Evolutionary conservation across 352 stramenopile species (phyloP).

Genomic region (Phytophthora vignae): DNA sequence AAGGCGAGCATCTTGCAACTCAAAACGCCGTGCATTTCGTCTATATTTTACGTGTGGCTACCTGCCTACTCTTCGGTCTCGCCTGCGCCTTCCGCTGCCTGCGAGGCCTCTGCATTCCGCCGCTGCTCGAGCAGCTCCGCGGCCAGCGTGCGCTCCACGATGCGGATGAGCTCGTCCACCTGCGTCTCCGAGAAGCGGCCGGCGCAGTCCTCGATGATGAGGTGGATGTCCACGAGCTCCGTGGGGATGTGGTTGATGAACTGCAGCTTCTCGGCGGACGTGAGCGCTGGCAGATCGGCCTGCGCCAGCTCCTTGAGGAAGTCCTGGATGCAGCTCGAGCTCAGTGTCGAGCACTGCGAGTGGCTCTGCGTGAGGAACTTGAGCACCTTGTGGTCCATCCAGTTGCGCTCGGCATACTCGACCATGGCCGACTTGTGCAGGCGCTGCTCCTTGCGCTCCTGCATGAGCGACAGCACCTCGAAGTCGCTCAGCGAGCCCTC

Average conservation of each 20-base stretch:
- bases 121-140: slow-evolving; percentile 38
- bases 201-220: slow-evolving; percentile 88
- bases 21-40: slow-evolving; percentile 18
- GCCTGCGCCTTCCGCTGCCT: slow-evolving; percentile 23
- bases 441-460: slow-evolving; percentile 81
- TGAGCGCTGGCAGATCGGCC: slow-evolving; percentile 54
- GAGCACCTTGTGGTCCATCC: slow-evolving; percentile 92
- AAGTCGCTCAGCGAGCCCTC: slow-evolving; percentile 83
- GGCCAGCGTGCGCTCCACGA: slow-evolving; percentile 74
- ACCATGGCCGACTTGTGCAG: slow-evolving; percentile 81
- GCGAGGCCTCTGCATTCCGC: slow-evolving; percentile 42
- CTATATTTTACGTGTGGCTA: slow-evolving; percentile 31
- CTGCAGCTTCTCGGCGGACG: slow-evolving; percentile 80
- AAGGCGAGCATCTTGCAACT: slow-evolving; percentile 14
- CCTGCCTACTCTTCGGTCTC: slow-evolving; percentile 29
- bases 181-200: slow-evolving; percentile 79
- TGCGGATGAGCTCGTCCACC: slow-evolving; percentile 76
- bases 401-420: slow-evolving; percentile 88
- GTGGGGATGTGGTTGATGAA: slow-evolving; percentile 87
- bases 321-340: slow-evolving; percentile 56
- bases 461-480: slow-evolving; percentile 83
- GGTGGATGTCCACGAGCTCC: slow-evolving; percentile 86
- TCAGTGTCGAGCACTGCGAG: slow-evolving; percentile 64
- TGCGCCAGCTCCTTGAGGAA: slow-evolving; percentile 68
- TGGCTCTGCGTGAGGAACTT: slow-evolving; percentile 85